These are phyloP conservation scores for Penicillium cosmopolitanum DNA, from an alignment of 495 filamentous ascomycete species.

Conservation along the genomic window DNA sequence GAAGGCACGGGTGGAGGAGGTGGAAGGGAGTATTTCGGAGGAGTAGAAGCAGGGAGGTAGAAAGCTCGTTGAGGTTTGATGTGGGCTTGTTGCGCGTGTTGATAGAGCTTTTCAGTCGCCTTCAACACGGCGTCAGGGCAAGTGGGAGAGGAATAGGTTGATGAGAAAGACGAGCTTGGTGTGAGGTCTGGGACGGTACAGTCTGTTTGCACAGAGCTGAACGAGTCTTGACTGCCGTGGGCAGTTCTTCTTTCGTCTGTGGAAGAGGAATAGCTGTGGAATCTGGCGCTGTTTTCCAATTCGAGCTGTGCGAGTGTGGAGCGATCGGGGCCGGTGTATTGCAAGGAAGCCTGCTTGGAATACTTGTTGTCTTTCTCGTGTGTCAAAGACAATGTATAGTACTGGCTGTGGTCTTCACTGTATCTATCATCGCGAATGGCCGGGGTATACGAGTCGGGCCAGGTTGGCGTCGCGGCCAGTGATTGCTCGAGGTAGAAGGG, in stretches of 20 bases:
- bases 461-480: constrained; percentile 33
- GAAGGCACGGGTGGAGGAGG: constrained; percentile 37
- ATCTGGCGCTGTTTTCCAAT: constrained; percentile 38
- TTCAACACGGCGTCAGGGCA: constrained; percentile 38
- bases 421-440: constrained; percentile 42
- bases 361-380: constrained; percentile 20
- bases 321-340: constrained; percentile 30
- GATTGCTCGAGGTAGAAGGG: constrained; percentile 52
- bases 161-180: constrained; percentile 52
- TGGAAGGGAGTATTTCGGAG: constrained; percentile 38
- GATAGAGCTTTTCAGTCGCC: constrained; percentile 36
- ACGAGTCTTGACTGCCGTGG: constrained; percentile 42
- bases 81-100: constrained; percentile 28
- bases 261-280: constrained; percentile 33
- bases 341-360: constrained; percentile 16
- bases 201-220: constrained; percentile 43
- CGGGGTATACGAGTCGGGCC: constrained; percentile 29
- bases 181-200: constrained; percentile 44
- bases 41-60: constrained; percentile 39
- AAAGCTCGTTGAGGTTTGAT: constrained; percentile 24
- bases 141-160: constrained; percentile 37
- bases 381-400: constrained; percentile 42
- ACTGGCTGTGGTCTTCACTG: constrained; percentile 37
- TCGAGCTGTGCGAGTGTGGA: constrained; percentile 44
- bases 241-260: constrained; percentile 28